These are phyloP conservation scores for Colletotrichum sp. DNA, from an alignment of 2,329 filamentous ascomycete genomes.

Conservation along the genomic window DNA sequence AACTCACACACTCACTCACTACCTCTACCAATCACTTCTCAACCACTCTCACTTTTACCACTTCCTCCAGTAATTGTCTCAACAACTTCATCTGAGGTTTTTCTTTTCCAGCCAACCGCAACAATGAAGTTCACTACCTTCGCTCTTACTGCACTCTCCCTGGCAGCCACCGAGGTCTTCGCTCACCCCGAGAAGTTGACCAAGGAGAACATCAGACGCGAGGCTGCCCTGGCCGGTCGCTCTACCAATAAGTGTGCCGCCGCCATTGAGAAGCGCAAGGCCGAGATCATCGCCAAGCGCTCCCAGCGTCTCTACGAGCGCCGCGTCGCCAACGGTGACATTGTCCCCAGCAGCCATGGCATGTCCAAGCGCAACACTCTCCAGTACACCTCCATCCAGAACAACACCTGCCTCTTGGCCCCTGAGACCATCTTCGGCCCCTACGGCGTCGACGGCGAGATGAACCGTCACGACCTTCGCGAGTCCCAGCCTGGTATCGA, in stretches of 20 bases:
- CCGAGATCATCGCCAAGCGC: neutral
- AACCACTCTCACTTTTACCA: neutral
- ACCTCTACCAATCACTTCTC: neutral
- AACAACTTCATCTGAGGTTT: neutral
- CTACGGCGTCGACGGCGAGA: constrained; percentile 37
- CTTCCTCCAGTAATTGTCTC: neutral
- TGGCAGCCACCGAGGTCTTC: neutral
- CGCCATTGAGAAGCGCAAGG: neutral
- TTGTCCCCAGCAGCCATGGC: neutral
- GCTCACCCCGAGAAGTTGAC: neutral
- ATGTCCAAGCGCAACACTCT: neutral
- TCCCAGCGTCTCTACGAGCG: neutral
- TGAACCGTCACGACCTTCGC: neutral
- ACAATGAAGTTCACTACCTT: neutral
- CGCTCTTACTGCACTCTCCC: neutral
- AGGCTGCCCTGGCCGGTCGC: neutral
- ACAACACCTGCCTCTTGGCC: constrained; percentile 46
- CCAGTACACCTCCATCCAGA: constrained; percentile 14
- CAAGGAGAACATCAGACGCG: neutral
- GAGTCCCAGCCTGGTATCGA: neutral
- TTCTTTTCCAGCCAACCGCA: neutral
- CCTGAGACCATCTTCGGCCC: constrained; percentile 52
- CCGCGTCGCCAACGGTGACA: neutral
- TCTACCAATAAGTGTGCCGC: neutral
- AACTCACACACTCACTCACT: neutral